Base-by-base conservation (phyloP, 179 eudicot species). In the Vitellaria paradoxa region DNA sequence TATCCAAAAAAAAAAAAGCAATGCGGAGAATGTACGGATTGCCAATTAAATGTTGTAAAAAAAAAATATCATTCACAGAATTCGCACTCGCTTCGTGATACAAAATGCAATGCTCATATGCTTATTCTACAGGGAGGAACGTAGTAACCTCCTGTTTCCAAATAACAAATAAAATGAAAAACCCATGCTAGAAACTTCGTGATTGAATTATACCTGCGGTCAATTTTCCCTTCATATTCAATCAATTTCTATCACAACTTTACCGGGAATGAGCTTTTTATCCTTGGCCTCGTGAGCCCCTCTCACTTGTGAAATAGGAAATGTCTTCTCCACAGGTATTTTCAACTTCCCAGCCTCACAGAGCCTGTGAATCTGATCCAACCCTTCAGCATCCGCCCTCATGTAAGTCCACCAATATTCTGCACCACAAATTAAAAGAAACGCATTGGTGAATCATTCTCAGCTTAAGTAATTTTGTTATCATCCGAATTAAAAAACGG, bases 281-380 rank as follows among this genome's bases (percentile, higher is more conserved):
- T 94, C 98, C 83, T 96, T 94, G 5, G 92, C 98, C 76, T 91
- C 92, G 24, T 96, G 99, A 24, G 99, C 98, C 80, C 91, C 96
- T 75, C 81, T 89, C 78, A 90, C 99, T 80, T 96, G 88, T 68
- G 88, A 79, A 50, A 96, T 84, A 1, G 98, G 91, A 79, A 88
- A 88, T 47, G 96, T 92, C 84, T 89, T 96, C 23, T 91, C 93
- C 42, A 96, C 97, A 0, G 98, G 98, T 53, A 96, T 83, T 78
- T 81, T 91, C 82, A 96, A 85, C 86, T 89, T 94, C 57, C 99
- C 99, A 46, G 73, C 85, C 82, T 87, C 97, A 45, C 84, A 73
- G 26, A 96, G 88, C 84, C 89, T 76, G 5, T 86, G 89, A 45
- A 94, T 96, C 85, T 94, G 90, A 14, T 87, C 81, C 81, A 96